These are phyloP conservation scores for Pleurotus platypus DNA, from an alignment of 768 basidiomycete genomes.

Conservation along the genomic window DNA sequence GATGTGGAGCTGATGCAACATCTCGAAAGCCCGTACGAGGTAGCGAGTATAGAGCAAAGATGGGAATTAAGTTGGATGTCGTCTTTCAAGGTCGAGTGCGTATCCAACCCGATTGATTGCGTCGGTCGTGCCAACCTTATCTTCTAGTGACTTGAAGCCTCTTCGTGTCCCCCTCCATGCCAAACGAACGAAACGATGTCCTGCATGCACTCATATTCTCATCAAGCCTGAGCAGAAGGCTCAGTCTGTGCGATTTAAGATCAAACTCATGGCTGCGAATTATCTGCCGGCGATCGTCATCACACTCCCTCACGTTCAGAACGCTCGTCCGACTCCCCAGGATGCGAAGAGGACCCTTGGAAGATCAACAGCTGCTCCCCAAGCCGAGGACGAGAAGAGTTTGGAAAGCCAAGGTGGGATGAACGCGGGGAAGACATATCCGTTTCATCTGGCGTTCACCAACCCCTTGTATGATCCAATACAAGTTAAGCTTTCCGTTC, in stretches of 20 bases:
- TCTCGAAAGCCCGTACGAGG: slow-evolving; percentile 56
- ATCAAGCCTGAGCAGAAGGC: slow-evolving; percentile 99
- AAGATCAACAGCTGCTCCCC: slow-evolving; percentile 33
- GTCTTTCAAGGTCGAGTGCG: slow-evolving; percentile 63
- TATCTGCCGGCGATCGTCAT: slow-evolving; percentile 88
- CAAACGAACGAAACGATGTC: slow-evolving; percentile 94
- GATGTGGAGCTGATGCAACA: slow-evolving; percentile 71
- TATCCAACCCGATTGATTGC: slow-evolving; percentile 10
- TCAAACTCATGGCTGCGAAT: slow-evolving; percentile 93
- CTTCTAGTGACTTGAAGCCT: slow-evolving; percentile 73
- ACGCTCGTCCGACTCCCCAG: slow-evolving; percentile 34
- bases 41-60: slow-evolving; percentile 72
- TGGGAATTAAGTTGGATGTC: slow-evolving; percentile 80
- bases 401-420: slow-evolving; percentile 36
- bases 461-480: slow-evolving; percentile 98
- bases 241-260: slow-evolving; percentile 91
- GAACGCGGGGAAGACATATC: slow-evolving; percentile 76
- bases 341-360: slow-evolving; percentile 36
- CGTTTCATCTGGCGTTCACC: slow-evolving; percentile 86
- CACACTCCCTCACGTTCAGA: slow-evolving; percentile 55
- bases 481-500: slow-evolving; percentile 81
- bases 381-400: slow-evolving; percentile 34
- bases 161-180: slow-evolving; percentile 89
- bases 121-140: slow-evolving; percentile 10
- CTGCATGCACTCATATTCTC: slow-evolving; percentile 90